These are phyloP conservation scores for Tylopilus sp. DNA, from an alignment of 1,284 basidiomycete genomes.

Conservation along the genomic window DNA sequence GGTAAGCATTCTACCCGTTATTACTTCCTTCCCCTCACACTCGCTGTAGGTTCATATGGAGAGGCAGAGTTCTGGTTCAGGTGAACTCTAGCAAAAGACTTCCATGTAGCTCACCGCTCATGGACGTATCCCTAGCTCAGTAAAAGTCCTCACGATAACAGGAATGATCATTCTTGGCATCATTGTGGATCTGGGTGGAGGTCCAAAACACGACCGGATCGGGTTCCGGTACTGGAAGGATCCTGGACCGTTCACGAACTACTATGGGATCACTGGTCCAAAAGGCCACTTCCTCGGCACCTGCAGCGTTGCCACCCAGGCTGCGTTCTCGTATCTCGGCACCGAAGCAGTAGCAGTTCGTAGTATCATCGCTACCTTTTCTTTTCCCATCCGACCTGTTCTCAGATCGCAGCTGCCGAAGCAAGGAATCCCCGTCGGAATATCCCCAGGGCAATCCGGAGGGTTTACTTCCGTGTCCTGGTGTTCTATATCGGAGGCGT, in stretches of 20 bases:
- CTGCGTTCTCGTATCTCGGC: slow-evolving; percentile 51
- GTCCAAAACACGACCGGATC: slow-evolving; percentile 38
- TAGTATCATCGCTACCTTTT: background rate
- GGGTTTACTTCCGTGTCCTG: slow-evolving; percentile 52
- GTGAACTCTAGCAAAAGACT: background rate
- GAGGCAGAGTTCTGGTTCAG: slow-evolving; percentile 55
- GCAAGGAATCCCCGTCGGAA: slow-evolving; percentile 35
- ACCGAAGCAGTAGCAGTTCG: slow-evolving; percentile 55
- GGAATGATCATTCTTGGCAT: slow-evolving; percentile 45
- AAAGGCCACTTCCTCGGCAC: slow-evolving; percentile 46
- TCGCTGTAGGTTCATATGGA: slow-evolving; percentile 40
- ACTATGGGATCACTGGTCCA: slow-evolving; percentile 29
- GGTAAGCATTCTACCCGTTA: slow-evolving; percentile 31
- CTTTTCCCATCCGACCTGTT: background rate
- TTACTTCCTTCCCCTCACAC: background rate
- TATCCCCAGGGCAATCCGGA: slow-evolving; percentile 44
- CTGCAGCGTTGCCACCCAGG: slow-evolving; percentile 41
- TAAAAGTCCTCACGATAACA: slow-evolving; percentile 46
- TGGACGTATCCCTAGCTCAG: slow-evolving; percentile 23
- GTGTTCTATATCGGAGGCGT: slow-evolving; percentile 51
- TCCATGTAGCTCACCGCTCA: background rate
- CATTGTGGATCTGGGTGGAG: slow-evolving; percentile 43
- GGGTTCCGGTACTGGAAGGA: slow-evolving; percentile 49
- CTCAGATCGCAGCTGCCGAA: slow-evolving; percentile 50
- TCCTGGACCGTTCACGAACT: slow-evolving; percentile 40